phyloP scores from a whole-genome alignment of 2,329 filamentous ascomycete species.

The Aureobasidium namibiae region DNA sequence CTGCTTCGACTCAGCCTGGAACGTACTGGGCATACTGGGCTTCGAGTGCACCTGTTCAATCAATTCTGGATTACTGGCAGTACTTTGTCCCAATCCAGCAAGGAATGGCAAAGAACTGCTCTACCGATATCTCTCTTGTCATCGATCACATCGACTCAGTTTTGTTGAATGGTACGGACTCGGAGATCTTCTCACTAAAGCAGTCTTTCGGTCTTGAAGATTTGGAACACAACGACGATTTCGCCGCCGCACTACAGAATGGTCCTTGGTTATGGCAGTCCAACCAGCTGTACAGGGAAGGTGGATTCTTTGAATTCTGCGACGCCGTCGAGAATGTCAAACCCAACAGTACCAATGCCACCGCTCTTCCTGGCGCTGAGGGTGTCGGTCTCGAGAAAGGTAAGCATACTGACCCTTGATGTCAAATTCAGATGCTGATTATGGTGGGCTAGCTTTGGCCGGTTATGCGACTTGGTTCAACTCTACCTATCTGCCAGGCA shows the following conservation, averaged over 20 bases:
- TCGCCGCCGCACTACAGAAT: conserved; percentile 44
- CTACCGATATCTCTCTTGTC: conserved; percentile 43
- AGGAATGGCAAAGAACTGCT: conserved; percentile 53
- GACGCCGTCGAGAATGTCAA: conserved; percentile 31
- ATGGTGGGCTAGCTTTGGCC: conserved; percentile 31
- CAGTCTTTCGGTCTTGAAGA: conserved; percentile 43
- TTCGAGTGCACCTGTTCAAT: conserved; percentile 48
- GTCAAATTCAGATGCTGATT: too few species aligned
- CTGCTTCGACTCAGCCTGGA: conserved; percentile 42
- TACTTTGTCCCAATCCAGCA: conserved; percentile 50
- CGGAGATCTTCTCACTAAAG: conserved; percentile 39
- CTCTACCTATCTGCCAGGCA: conserved; percentile 37
- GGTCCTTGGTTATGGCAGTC: conserved; percentile 53
- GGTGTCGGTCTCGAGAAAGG: conserved; percentile 46
- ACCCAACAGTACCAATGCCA: conserved; percentile 19
- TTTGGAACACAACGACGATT: conserved; percentile 46
- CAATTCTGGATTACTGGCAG: conserved; percentile 48
- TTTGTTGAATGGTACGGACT: conserved; percentile 21
- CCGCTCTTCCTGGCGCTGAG: conserved; percentile 25
- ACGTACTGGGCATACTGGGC: conserved; percentile 55
- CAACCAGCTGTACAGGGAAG: conserved; percentile 39
- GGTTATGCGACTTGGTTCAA: conserved; percentile 50
- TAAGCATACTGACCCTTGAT: too few species aligned
- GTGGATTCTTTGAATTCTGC: conserved; percentile 39
- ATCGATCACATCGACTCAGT: conserved; percentile 41